Evolutionary conservation across 345 rosid genomes (phyloP), one percentile per base, ranked within the genome.

Genomic region (Lumnitzera racemosa): DNA sequence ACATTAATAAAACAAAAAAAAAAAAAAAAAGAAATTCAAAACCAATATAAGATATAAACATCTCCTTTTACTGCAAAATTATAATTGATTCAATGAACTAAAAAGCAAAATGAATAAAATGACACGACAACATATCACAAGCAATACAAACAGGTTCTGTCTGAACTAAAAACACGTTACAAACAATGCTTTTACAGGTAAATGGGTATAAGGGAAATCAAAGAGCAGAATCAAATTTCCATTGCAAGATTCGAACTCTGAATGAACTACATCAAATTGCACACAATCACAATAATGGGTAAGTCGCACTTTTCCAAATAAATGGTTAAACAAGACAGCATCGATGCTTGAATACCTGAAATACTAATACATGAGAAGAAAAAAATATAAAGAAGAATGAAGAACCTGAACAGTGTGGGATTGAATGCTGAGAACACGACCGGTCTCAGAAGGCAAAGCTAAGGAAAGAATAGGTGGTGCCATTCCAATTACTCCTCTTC

Each of bases 371-470:
- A 29, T 12, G 29, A 43, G 23, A 2, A 24, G 12, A 31, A 60
- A 62, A 3, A 47, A 43, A 14, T 1, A 31, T 13, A 11, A 16
- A 13, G 36, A 24, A 47, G 24, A 48, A 69, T 3, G 24, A 29
- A 57, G 11, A 51, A 87, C 99, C 97, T 94, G 97, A 56, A 94
- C 99, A 2, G 97, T 90, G 64, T 90, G 99, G 11, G 99, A 94
- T 17, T 94, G 99, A 69, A 94, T 94, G 72, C 99, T 94, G 70
- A 94, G 90, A 64, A 94, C 96, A 62, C 99, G 96, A 68, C 99
- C 97, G 49, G 97, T 94, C 56, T 79, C 88, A 23, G 96, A 81
- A 24, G 99, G 99, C 75, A 94, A 73, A 76, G 85, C 96, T 53
- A 94, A 74, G 0, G 99, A 90, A 56, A 94, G 87, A 62, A 94